These are phyloP conservation scores for Penicillium turbatum DNA, from an alignment of 495 filamentous ascomycete species.

Conservation along the genomic window DNA sequence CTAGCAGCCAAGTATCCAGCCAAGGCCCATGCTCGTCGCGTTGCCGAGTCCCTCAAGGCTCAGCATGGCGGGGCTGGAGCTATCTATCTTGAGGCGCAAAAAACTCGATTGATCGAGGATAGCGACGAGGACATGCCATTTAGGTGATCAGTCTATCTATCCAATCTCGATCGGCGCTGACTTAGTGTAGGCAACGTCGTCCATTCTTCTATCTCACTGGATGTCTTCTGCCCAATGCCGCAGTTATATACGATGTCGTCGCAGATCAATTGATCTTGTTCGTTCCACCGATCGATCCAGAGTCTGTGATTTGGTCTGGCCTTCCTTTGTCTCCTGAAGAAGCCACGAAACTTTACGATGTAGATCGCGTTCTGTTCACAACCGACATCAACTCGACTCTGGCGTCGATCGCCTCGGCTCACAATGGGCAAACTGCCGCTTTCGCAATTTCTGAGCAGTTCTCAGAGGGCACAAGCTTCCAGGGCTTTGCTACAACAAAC, in stretches of 20 bases:
- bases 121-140: constrained; percentile 75
- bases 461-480: constrained; percentile 58
- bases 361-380: constrained; percentile 69
- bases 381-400: constrained; percentile 66
- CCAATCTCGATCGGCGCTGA: constrained; percentile 1
- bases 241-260: constrained; percentile 73
- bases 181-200: constrained; percentile 61
- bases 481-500: constrained; percentile 59
- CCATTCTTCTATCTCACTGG: constrained; percentile 95
- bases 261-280: constrained; percentile 75
- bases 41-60: constrained; percentile 64
- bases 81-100: constrained; percentile 84
- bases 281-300: constrained; percentile 83
- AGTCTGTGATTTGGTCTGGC: constrained; percentile 93
- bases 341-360: constrained; percentile 70
- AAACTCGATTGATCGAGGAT: constrained; percentile 73
- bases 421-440: constrained; percentile 49
- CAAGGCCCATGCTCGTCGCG: constrained; percentile 77
- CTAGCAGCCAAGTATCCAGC: constrained; percentile 86
- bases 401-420: constrained; percentile 37
- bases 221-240: constrained; percentile 75
- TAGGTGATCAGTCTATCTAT: constrained; percentile 49
- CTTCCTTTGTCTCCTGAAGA: constrained; percentile 74
- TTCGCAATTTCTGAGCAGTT: constrained; percentile 71
- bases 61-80: constrained; percentile 31